Evolutionary conservation across 345 rosid genomes (phyloP), one percentile per base, ranked within the genome.

Genomic region (Limnanthes douglasii): DNA sequence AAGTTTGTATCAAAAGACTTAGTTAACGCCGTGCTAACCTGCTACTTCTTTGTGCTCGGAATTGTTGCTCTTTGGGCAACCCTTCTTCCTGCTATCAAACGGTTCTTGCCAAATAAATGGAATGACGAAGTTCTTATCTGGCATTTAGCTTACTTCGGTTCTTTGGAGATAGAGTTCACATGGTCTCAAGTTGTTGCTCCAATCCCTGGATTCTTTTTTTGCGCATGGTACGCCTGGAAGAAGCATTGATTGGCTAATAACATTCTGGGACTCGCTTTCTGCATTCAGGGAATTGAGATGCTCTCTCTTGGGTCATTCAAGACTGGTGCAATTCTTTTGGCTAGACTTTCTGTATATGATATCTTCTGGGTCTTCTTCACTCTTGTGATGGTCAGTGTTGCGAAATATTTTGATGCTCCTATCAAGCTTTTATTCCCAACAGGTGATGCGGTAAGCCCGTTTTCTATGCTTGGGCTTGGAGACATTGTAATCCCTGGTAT

Each of bases 251-350:
- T 92, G 43, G 99, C 99, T 23, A 92, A 92, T 70, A 92, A 92
- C 35, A 55, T 71, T 55, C 64, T 92, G 53, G 99, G 99, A 33
- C 72, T 92, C 26, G 76, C 99, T 33, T 92, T 92, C 72, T 81
- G 88, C 70, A 78, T 92, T 64, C 99, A 92, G 99, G 98, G 98
- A 38, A 90, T 84, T 65, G 98, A 90, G 70, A 90, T 84, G 94
- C 96, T 92, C 51, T 85, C 94, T 51, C 96, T 92, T 34, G 96
- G 94, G 22, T 78, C 99, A 22, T 90, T 90, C 39, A 85, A 81
- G 69, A 90, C 96, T 41, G 99, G 99, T 41, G 96, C 83, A 51
- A 84, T 90, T 47, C 93, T 84, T 39, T 57, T 90, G 88, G 95
- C 73, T 43, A 96, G 96, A 30, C 94, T 92, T 51, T 92, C 85